Evolutionary conservation across 805 yeast genomes (phyloP), one percentile per base, ranked within the genome.

Genomic region (Lipomyces yamadae): DNA sequence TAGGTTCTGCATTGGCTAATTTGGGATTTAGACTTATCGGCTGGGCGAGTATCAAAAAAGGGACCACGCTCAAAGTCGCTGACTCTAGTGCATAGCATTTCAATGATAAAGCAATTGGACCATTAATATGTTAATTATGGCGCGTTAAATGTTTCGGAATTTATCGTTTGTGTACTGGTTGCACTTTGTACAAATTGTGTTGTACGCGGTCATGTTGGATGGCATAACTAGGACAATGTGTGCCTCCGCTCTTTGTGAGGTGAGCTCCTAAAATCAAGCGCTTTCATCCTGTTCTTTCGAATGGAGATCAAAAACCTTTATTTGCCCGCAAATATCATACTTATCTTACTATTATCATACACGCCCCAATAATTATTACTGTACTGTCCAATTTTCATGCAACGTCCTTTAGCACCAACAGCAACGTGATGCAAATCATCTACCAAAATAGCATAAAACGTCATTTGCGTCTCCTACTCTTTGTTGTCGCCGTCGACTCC

Each of bases 31-130:
- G 55, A 52, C 85, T 95, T 79, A 95, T 95, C 82, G 99, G 99
- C 76, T 95, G 99, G 99, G 99, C 99, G 74, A 92, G 74, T 4
- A 72, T 72, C 53, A 72, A 72, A 62, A 72, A 70, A 63, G 74
- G 74, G 29, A 64, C 70, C 29, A 72, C 70, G 30, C 56, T 72
- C 30, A 70, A 72, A 61, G 60, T 58, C 3, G 48, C 48, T 15
- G 48, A 42, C 4, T 42, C 48, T 42, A 42, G 48, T 42, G 37
- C 34, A 54, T 54, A 54, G n/a, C 24, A 18, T 54, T 53, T 30
- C 33, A 18, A 54, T 24, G 24, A 24, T 24, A 24, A 24, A 24
- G 24, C 24, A 24, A 24, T 24, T 24, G 24, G 24, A 24, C 24
- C 1, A 24, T 24, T 24, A 24, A 24, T 24, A 54, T 15, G 18